Base-by-base conservation (phyloP, 2,329 filamentous ascomycete species). In the Tympanopsis confertula region DNA sequence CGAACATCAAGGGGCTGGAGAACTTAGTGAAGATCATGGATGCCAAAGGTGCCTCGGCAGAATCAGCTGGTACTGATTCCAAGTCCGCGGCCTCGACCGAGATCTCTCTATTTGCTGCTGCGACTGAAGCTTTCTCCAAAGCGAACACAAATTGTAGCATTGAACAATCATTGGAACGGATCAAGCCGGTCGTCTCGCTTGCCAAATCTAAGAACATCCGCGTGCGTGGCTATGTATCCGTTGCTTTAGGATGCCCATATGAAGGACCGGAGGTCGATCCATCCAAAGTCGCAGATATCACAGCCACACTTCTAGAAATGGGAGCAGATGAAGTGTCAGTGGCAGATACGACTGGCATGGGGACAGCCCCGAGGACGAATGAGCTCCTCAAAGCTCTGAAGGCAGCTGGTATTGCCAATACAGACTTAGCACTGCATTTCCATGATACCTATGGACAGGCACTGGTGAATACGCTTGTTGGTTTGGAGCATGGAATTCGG, bases 381-480 rank as follows among this genome's bases (percentile, higher is more conserved):
- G 67, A 71, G 44, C 61, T 81, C 2, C 57, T 81, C 35, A 64
- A 71, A 42, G 69, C 73, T 2, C 53, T 81, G 37, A 65, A 64
- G 20, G 69, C 73, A 14, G 74, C 75, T 2, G 76, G 76, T 0
- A 68, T 81, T 37, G 65, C 70, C 38, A 69, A 64, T 38, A 66
- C 65, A 26, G 75, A 80, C 43, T 48, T 81, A 7, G 76, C 74
- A 2, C 56, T 80, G 40, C 76, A 81, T 50, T 80, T 80, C 50
- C 76, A 81, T 46, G 76, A 81, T 46, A 80, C 76, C 0, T 80
- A 78, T 46, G 76, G 75, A 2, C 72, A 78, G 50, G 76, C 76
- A 2, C 53, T 81, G 33, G 69, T 79, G 7, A 81, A 81, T 42
- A 71, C 71, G 0, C 62, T 79, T 10, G 71, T 80, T 0, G 71